These are phyloP conservation scores for Scheffersomyces stambukii DNA, from an alignment of 1,139 yeast species.

Conservation along the genomic window DNA sequence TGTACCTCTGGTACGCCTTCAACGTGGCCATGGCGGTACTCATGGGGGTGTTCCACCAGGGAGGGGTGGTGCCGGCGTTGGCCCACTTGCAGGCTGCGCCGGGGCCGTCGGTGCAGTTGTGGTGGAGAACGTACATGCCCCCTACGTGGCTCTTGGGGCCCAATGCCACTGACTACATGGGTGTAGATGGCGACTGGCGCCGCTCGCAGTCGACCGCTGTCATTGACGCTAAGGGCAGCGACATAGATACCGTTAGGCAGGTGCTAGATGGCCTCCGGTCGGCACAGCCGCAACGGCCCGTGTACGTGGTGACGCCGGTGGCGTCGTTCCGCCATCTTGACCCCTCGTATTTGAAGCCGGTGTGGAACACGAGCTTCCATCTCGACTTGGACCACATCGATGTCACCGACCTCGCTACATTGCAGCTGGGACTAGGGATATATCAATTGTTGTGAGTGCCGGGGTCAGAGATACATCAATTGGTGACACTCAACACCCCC, in stretches of 20 bases:
- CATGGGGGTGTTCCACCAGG: slow-evolving; percentile 85
- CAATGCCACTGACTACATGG: slow-evolving; percentile 8
- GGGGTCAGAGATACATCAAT: slow-evolving; percentile 1
- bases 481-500: background rate
- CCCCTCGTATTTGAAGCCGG: slow-evolving; percentile 15
- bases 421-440: slow-evolving; percentile 58
- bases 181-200: background rate
- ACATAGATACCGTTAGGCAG: slow-evolving; percentile 18
- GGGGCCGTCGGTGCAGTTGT: slow-evolving; percentile 39
- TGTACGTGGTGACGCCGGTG: slow-evolving; percentile 45
- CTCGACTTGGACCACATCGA: slow-evolving; percentile 71
- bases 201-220: slow-evolving; percentile 5
- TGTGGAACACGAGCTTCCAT: slow-evolving; percentile 49
- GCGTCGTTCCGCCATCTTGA: slow-evolving; percentile 32
- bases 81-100: slow-evolving; percentile 11
- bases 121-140: slow-evolving; percentile 96
- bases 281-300: slow-evolving; percentile 8
- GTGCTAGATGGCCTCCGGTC: background rate
- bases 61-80: slow-evolving; percentile 77
- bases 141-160: slow-evolving; percentile 81
- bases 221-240: slow-evolving; percentile 60
- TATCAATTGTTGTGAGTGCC: slow-evolving; percentile 31
- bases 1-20: slow-evolving; percentile 58
- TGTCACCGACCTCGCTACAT: slow-evolving; percentile 34
- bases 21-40: slow-evolving; percentile 56